These are phyloP conservation scores for Avena insularis DNA, from an alignment of 176 grass and related monocot genomes.

Conservation along the genomic window DNA sequence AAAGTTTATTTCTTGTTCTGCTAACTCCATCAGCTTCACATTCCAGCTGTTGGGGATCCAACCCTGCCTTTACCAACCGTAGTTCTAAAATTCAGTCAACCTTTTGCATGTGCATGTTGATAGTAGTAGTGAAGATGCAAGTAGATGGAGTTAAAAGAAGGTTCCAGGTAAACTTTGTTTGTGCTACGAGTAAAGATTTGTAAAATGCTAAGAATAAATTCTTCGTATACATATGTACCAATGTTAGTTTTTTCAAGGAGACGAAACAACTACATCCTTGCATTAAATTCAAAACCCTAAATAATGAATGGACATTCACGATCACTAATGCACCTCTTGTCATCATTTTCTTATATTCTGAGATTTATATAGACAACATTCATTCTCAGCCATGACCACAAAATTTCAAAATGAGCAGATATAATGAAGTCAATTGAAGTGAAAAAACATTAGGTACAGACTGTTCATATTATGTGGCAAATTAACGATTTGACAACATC, in stretches of 20 bases:
- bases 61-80: constrained; percentile 55
- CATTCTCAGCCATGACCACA: constrained; percentile 7
- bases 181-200: not conserved
- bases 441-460: not conserved
- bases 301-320: not conserved
- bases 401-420: not conserved
- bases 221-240: not conserved
- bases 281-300: no score
- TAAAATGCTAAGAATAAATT: not conserved
- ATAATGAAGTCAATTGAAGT: not conserved
- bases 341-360: not conserved
- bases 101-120: constrained; percentile 24
- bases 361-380: not conserved
- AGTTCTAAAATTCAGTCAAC: constrained; percentile 47
- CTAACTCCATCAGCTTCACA: constrained; percentile 54
- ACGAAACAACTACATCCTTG: no score
- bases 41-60: constrained; percentile 62
- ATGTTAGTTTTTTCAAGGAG: no score
- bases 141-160: not conserved
- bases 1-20: constrained; percentile 49
- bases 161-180: not conserved
- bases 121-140: not conserved
- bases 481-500: not conserved
- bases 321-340: not conserved
- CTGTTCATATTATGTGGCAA: not conserved